Evolutionary conservation across 2,329 filamentous ascomycete genomes (phyloP).

Genomic region (Ophiostoma montium): DNA sequence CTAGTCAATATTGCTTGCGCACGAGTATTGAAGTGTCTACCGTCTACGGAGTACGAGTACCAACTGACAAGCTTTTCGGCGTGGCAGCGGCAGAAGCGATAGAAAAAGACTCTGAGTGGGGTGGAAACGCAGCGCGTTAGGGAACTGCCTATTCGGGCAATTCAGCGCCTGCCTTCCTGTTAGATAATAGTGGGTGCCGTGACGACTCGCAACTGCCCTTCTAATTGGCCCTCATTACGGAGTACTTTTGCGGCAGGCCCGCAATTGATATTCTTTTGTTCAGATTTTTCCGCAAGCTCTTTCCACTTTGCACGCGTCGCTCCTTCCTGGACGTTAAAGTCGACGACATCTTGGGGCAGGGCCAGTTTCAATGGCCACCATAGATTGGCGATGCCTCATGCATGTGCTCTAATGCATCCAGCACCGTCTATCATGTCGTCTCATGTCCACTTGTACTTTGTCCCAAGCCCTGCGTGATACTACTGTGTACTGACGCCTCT

Average conservation of each 20-base stretch:
- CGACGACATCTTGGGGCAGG: not conserved
- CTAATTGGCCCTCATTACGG: no score
- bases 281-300: not conserved
- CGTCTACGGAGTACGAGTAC: no score
- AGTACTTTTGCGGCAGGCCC: not conserved
- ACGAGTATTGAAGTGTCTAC: no score
- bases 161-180: not conserved
- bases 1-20: no score
- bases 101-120: not conserved
- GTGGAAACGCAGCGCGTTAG: not conserved
- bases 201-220: not conserved
- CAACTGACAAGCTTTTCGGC: not conserved
- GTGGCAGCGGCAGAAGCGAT: not conserved
- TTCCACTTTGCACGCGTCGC: not conserved
- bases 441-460: no score
- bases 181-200: not conserved
- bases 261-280: not conserved
- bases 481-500: not conserved
- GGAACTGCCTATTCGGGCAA: constrained; percentile 7
- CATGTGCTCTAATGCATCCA: not conserved
- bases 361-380: not conserved
- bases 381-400: not conserved
- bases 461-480: no score
- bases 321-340: not conserved
- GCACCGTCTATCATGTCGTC: no score